Percentiles rank a stretch among this genome's conserved stretches.
phyloP scores from a whole-genome alignment of 768 basidiomycete genomes.

The Pisolithus sp. region DNA sequence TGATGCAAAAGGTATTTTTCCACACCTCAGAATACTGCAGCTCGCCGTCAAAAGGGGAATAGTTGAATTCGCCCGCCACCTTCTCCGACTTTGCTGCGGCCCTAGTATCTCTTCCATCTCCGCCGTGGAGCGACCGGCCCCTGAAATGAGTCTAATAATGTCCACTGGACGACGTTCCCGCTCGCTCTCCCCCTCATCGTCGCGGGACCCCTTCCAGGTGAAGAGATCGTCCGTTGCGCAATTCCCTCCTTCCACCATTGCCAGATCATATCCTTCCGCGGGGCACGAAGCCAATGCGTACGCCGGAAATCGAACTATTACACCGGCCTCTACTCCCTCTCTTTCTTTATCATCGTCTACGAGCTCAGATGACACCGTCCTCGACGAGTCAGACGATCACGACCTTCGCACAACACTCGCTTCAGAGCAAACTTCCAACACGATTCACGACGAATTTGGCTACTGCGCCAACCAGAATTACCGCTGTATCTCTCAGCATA shows the following conservation, averaged over 20 bases:
- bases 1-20: too few species aligned
- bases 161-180: too few species aligned
- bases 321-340: slow-evolving; percentile 62
- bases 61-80: too few species aligned
- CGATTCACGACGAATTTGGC: slow-evolving; percentile 87
- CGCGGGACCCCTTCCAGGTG: slow-evolving; percentile 50
- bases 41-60: too few species aligned
- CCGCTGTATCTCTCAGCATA: slow-evolving; percentile 60
- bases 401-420: slow-evolving; percentile 64
- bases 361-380: slow-evolving; percentile 63
- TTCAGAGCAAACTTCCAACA: slow-evolving; percentile 71
- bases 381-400: slow-evolving; percentile 49
- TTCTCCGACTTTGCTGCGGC: too few species aligned
- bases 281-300: slow-evolving; percentile 63
- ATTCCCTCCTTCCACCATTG: slow-evolving; percentile 39
- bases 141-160: too few species aligned
- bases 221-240: slow-evolving; percentile 34
- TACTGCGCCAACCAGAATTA: slow-evolving; percentile 76
- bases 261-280: slow-evolving; percentile 54
- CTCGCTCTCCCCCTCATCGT: slow-evolving; percentile 33
- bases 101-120: too few species aligned
- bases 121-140: too few species aligned
- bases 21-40: too few species aligned
- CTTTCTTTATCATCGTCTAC: slow-evolving; percentile 69
- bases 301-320: slow-evolving; percentile 41